Conservation (phyloP, 257 asterid species). For the Fraxinus pennsylvanica region DNA sequence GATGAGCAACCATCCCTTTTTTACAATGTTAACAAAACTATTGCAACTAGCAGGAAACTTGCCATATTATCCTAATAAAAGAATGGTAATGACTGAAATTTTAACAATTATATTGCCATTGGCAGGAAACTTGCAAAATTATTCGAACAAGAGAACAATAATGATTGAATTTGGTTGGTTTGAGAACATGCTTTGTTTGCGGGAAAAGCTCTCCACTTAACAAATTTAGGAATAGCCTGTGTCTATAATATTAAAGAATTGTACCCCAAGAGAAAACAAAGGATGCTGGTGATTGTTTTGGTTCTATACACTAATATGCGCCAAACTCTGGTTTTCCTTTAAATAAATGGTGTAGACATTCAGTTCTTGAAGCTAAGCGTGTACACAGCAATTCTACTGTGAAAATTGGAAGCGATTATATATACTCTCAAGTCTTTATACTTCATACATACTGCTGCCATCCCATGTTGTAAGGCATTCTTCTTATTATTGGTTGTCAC, state of each 20-base stretch:
- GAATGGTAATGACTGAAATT: too few relatives aligned
- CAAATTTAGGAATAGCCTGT: background rate
- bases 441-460: background rate
- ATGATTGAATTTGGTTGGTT: background rate
- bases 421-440: background rate
- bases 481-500: background rate
- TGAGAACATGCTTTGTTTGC: background rate
- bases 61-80: too few relatives aligned
- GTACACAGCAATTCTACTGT: background rate
- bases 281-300: background rate
- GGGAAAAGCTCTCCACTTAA: background rate
- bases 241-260: background rate
- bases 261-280: background rate
- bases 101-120: background rate
- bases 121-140: background rate
- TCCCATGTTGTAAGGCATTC: background rate
- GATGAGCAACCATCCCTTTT: background rate
- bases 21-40: background rate
- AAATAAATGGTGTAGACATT: background rate
- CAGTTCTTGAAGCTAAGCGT: background rate
- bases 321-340: background rate
- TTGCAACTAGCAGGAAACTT: too few relatives aligned
- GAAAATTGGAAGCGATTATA: background rate
- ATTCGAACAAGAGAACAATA: background rate
- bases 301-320: background rate